These are phyloP conservation scores for Colletotrichum sojae DNA, from an alignment of 2,329 filamentous ascomycete genomes.

Conservation along the genomic window DNA sequence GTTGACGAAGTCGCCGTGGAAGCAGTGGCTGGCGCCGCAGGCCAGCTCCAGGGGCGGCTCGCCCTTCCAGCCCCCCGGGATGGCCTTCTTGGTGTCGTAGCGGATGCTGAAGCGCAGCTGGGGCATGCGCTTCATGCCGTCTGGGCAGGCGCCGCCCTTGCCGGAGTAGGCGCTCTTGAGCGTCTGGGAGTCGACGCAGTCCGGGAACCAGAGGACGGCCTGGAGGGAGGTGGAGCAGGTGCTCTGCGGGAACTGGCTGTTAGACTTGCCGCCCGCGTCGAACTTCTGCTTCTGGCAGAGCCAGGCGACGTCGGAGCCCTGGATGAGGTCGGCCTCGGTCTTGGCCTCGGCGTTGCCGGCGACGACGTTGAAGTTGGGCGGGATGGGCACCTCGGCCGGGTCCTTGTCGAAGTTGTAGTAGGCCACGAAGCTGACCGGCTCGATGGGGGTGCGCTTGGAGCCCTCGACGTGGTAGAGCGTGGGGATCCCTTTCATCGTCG, in stretches of 20 bases:
- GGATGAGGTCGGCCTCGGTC: slow-evolving; percentile 41
- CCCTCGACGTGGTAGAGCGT: slow-evolving; percentile 58
- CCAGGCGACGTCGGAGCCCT: slow-evolving; percentile 38
- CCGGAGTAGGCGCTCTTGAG: slow-evolving; percentile 41
- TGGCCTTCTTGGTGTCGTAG: slow-evolving; percentile 57
- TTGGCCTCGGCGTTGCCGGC: slow-evolving; percentile 58
- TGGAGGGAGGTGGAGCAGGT: slow-evolving; percentile 46
- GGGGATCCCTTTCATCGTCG: slow-evolving; percentile 49
- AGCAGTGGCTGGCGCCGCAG: slow-evolving; percentile 55
- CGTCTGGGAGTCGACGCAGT: slow-evolving; percentile 43
- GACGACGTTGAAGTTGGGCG: slow-evolving; percentile 57
- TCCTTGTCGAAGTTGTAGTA: slow-evolving; percentile 58
- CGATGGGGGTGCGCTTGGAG: slow-evolving; percentile 54
- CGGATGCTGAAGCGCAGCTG: slow-evolving; percentile 62
- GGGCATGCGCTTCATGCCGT: slow-evolving; percentile 60
- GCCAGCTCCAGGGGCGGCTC: slow-evolving; percentile 60
- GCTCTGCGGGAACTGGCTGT: slow-evolving; percentile 40
- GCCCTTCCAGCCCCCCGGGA: slow-evolving; percentile 62
- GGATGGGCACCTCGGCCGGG: slow-evolving; percentile 60
- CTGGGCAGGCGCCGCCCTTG: slow-evolving; percentile 50
- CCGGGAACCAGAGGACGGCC: slow-evolving; percentile 44
- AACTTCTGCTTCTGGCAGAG: slow-evolving; percentile 34
- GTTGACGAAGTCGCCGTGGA: slow-evolving; percentile 62
- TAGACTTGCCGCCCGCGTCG: slow-evolving; percentile 29
- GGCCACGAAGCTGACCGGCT: slow-evolving; percentile 57